A percentile compares a stretch with the other conserved stretches of the same genome.
Conservation (phyloP, 176 grass and related monocot genomes). For the Hsuehochloa calcarea region DNA sequence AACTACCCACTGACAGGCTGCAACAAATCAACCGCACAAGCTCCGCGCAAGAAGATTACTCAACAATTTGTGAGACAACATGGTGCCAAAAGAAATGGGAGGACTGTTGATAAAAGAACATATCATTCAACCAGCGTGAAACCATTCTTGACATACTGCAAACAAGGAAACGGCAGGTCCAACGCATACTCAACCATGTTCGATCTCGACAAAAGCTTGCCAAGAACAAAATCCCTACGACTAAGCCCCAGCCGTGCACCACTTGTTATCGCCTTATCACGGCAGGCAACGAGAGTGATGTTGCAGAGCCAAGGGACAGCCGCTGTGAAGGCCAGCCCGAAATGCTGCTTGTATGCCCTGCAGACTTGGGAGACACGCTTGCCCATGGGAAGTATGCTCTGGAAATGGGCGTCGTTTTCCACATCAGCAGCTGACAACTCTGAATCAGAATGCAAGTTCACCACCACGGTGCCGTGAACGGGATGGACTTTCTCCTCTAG, state of each 20-base stretch:
- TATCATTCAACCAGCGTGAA: conserved; percentile 59
- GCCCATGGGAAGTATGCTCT: conserved; percentile 53
- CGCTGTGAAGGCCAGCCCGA: conserved; percentile 59
- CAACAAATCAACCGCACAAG: not conserved
- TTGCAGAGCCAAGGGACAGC: conserved; percentile 78
- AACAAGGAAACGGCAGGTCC: conserved; percentile 61
- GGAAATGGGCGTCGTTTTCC: not conserved
- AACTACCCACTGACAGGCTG: not conserved
- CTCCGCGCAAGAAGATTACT: not conserved
- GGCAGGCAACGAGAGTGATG: conserved; percentile 76
- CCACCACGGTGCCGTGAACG: conserved; percentile 70
- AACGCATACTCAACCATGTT: conserved; percentile 51
- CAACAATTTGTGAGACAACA: not conserved
- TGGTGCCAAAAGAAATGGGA: too few relatives aligned
- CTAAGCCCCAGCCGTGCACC: not conserved
- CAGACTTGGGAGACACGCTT: conserved; percentile 56
- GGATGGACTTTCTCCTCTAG: conserved; percentile 68
- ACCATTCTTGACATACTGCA: conserved; percentile 68
- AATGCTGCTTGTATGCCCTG: conserved; percentile 70
- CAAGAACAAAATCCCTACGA: conserved; percentile 45
- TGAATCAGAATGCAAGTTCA: conserved; percentile 78
- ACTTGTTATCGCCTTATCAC: not conserved
- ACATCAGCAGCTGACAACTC: conserved; percentile 19
- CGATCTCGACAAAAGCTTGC: conserved; percentile 57
- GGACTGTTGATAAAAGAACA: not conserved